Conservation (phyloP, 176 grass and related monocot species). For the Zizania latifolia region DNA sequence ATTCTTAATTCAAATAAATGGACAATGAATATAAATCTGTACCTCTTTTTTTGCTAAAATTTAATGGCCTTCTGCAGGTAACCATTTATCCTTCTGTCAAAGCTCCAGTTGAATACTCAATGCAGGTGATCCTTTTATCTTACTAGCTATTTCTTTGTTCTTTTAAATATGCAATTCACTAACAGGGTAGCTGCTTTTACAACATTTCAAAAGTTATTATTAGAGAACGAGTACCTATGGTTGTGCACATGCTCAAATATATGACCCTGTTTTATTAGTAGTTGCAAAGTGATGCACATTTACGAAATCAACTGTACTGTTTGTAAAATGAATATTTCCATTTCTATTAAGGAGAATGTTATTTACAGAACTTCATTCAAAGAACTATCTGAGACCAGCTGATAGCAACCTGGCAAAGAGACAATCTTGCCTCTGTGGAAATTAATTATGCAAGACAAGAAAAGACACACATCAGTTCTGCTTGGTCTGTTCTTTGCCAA, state of each 20-base stretch:
- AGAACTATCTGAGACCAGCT: not conserved
- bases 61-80: slow-evolving; percentile 39
- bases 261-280: not conserved
- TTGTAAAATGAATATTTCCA: no score
- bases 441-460: not conserved
- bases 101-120: slow-evolving; percentile 63
- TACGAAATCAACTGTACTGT: no score
- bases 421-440: not conserved
- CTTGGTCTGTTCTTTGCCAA: not conserved
- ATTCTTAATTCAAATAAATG: slow-evolving; percentile 15
- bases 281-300: not conserved
- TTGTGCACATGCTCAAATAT: not conserved
- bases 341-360: no score
- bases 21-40: not conserved
- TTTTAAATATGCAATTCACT: slow-evolving; percentile 12
- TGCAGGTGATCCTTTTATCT: slow-evolving; percentile 47
- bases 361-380: not conserved
- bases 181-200: not conserved
- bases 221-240: not conserved
- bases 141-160: not conserved
- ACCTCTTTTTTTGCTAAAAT: not conserved
- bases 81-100: slow-evolving; percentile 64
- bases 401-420: not conserved
- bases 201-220: not conserved
- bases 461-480: not conserved